Percentiles rank a stretch among this genome's conserved stretches.
phyloP scores from a whole-genome alignment of 2,329 filamentous ascomycete genomes.

The Aspergillus amoenus region DNA sequence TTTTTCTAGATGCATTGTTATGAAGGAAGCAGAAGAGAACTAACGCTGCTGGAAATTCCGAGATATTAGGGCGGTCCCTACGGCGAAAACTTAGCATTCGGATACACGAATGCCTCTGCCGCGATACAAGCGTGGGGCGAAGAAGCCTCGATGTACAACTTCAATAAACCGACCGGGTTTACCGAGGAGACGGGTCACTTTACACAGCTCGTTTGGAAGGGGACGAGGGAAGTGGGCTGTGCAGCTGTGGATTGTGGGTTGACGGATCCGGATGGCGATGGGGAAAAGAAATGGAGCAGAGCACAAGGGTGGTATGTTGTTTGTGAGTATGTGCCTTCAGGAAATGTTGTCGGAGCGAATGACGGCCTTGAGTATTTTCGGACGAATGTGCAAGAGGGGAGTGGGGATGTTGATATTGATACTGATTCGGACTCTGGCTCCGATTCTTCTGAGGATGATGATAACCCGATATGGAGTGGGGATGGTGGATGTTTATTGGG shows the following conservation, averaged over 20 bases:
- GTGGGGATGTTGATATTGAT: neutral
- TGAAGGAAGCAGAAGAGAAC: too few relatives aligned
- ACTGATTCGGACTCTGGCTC: neutral
- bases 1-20: constrained; percentile 3
- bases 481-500: neutral
- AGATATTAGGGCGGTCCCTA: constrained; percentile 54
- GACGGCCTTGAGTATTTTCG: constrained; percentile 29
- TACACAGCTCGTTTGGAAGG: constrained; percentile 70
- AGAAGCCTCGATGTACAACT: constrained; percentile 62
- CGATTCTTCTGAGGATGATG: neutral
- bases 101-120: constrained; percentile 59
- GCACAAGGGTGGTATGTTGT: constrained; percentile 63
- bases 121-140: constrained; percentile 67
- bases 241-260: constrained; percentile 45
- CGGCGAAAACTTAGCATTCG: constrained; percentile 73
- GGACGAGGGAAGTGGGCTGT: constrained; percentile 61
- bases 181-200: constrained; percentile 65
- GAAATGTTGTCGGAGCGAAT: constrained; percentile 54
- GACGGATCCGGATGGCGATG: constrained; percentile 23
- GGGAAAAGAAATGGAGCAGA: constrained; percentile 2
- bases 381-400: constrained; percentile 27
- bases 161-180: constrained; percentile 55
- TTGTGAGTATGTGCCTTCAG: constrained; percentile 68
- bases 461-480: neutral
- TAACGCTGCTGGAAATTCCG: too few relatives aligned